Percentiles rank a stretch among this genome's conserved stretches.
Conservation (phyloP, 1,139 yeast species). For the Scheffersomyces cryptocercus region DNA sequence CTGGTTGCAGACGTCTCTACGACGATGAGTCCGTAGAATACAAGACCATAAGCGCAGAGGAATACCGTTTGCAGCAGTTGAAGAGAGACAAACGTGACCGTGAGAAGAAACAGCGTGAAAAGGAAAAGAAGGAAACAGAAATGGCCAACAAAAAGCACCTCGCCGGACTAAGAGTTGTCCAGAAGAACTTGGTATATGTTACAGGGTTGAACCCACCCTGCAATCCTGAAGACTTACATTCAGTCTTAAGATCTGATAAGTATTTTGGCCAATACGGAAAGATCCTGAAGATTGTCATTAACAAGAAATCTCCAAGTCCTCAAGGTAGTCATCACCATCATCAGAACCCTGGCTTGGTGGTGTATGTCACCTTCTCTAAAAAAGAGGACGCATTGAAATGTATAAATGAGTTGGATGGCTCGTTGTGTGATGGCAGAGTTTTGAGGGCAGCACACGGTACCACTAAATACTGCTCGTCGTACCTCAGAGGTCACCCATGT, state of each 20-base stretch:
- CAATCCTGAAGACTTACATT: slow-evolving; percentile 84
- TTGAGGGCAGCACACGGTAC: slow-evolving; percentile 97
- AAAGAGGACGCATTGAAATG: slow-evolving; percentile 95
- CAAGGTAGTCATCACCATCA: slow-evolving; percentile 35
- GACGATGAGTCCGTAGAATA: slow-evolving; percentile 93
- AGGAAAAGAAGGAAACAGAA: slow-evolving; percentile 90
- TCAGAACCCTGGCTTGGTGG: slow-evolving; percentile 81
- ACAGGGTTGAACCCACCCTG: slow-evolving; percentile 94
- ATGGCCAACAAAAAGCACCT: slow-evolving; percentile 87
- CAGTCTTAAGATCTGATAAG: slow-evolving; percentile 82
- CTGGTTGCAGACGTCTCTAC: slow-evolving; percentile 93
- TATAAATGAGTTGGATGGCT: slow-evolving; percentile 92
- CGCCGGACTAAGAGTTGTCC: slow-evolving; percentile 96
- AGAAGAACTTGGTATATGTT: slow-evolving; percentile 94
- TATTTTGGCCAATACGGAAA: slow-evolving; percentile 98
- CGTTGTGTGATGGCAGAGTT: slow-evolving; percentile 85
- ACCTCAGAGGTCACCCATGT: slow-evolving; percentile 91
- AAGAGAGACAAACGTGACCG: slow-evolving; percentile 79
- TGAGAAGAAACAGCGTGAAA: slow-evolving; percentile 86
- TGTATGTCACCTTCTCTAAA: slow-evolving; percentile 88
- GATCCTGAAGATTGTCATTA: slow-evolving; percentile 90
- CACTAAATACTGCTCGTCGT: slow-evolving; percentile 95
- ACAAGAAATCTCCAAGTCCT: slow-evolving; percentile 65
- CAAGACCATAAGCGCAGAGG: slow-evolving; percentile 80
- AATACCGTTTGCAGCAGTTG: slow-evolving; percentile 74